phyloP scores from a whole-genome alignment of 768 basidiomycete genomes.

The Hygrophorus russula region DNA sequence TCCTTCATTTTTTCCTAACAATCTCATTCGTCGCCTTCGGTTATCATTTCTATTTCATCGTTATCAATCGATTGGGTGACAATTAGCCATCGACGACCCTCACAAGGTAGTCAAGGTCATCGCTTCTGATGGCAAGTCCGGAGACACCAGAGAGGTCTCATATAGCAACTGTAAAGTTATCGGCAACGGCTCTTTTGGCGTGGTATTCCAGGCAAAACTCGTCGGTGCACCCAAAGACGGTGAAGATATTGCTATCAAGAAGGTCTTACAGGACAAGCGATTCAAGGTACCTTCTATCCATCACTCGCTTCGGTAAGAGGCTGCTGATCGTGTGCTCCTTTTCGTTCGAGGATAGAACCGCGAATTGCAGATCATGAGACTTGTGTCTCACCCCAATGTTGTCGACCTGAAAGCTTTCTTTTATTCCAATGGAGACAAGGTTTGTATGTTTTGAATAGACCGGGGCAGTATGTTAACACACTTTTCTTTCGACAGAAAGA shows the following conservation, averaged over 20 bases:
- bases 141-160: slow-evolving; percentile 75
- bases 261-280: slow-evolving; percentile 98
- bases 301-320: slow-evolving; percentile 10
- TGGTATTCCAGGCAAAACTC: slow-evolving; percentile 94
- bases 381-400: slow-evolving; percentile 94
- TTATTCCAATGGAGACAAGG: slow-evolving; percentile 99
- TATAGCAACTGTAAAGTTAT: slow-evolving; percentile 99
- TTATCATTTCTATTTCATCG: slow-evolving; percentile 19
- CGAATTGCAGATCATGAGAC: slow-evolving; percentile 97
- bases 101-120: slow-evolving; percentile 90
- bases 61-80: slow-evolving; percentile 15
- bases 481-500: slow-evolving; percentile 61
- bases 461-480: slow-evolving; percentile 1
- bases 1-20: slow-evolving; percentile 5
- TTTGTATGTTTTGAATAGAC: slow-evolving; percentile 15
- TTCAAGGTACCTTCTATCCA: slow-evolving; percentile 71
- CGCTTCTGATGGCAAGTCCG: slow-evolving; percentile 90
- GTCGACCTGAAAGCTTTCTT: slow-evolving; percentile 97
- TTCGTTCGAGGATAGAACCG: slow-evolving; percentile 62
- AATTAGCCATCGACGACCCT: slow-evolving; percentile 86
- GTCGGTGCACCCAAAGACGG: slow-evolving; percentile 49
- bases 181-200: slow-evolving; percentile 98
- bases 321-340: background rate
- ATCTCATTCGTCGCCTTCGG: slow-evolving; percentile 4
- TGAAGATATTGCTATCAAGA: slow-evolving; percentile 99